These are phyloP conservation scores for Bipolaris oryzae DNA, from an alignment of 2,329 filamentous ascomycete species.

Conservation along the genomic window DNA sequence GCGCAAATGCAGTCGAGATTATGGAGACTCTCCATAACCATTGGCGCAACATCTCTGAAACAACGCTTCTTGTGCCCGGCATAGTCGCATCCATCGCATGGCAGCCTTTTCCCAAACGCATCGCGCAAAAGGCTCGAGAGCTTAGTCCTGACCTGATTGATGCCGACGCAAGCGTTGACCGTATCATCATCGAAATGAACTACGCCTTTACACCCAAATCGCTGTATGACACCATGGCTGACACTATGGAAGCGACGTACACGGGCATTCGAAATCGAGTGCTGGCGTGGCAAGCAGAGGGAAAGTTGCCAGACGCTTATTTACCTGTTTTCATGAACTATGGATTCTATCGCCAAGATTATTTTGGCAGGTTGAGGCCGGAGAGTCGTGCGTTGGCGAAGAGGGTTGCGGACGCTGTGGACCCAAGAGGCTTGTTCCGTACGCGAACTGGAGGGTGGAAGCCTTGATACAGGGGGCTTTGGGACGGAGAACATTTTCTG, in stretches of 20 bases:
- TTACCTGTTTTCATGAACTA: slow-evolving; percentile 58
- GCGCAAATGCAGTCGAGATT: slow-evolving; percentile 29
- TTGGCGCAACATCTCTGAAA: slow-evolving; percentile 38
- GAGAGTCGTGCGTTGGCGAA: slow-evolving; percentile 42
- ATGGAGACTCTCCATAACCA: slow-evolving; percentile 38
- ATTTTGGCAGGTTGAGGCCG: slow-evolving; percentile 51
- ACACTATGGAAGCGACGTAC: slow-evolving; percentile 49
- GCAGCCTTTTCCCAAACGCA: slow-evolving; percentile 43
- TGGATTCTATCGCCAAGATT: slow-evolving; percentile 53
- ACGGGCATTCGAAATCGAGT: slow-evolving; percentile 47
- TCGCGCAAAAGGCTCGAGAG: slow-evolving; percentile 30
- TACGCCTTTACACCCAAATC: slow-evolving; percentile 48
- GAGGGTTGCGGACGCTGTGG: slow-evolving; percentile 48
- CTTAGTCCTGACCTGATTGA: slow-evolving; percentile 46
- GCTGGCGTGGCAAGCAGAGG: slow-evolving; percentile 46
- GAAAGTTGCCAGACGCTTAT: slow-evolving; percentile 51
- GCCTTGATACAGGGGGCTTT: slow-evolving; percentile 25
- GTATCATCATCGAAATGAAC: slow-evolving; percentile 55
- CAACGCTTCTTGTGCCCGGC: slow-evolving; percentile 35
- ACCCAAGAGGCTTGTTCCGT: slow-evolving; percentile 51
- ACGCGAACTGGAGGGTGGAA: slow-evolving; percentile 52
- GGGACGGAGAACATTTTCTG: background rate
- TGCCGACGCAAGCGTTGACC: slow-evolving; percentile 49
- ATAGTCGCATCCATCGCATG: slow-evolving; percentile 44
- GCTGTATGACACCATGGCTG: slow-evolving; percentile 49